Percentiles rank a stretch among this genome's conserved stretches.
These are phyloP conservation scores for Ogataea nakhonphanomensis DNA, from an alignment of 805 yeast genomes.

Conservation along the genomic window DNA sequence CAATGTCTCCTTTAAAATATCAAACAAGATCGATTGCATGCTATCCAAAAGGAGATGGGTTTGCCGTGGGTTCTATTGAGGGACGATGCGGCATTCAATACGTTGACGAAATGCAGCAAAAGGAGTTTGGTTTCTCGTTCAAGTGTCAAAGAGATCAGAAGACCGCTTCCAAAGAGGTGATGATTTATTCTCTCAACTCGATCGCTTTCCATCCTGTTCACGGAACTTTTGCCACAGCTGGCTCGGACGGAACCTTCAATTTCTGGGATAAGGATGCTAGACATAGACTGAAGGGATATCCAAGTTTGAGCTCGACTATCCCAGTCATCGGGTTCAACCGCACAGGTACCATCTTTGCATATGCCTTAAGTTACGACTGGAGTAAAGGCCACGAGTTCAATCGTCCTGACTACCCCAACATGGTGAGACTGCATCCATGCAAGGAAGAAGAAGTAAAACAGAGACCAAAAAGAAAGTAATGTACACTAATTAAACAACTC, in stretches of 20 bases:
- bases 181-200: constrained; percentile 75
- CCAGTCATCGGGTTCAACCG: constrained; percentile 79
- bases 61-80: constrained; percentile 88
- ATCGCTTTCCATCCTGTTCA: constrained; percentile 83
- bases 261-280: constrained; percentile 95
- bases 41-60: constrained; percentile 90
- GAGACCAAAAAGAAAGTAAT: constrained; percentile 35
- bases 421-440: constrained; percentile 77
- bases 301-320: constrained; percentile 63
- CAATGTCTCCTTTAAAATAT: constrained; percentile 77
- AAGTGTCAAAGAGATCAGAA: constrained; percentile 85
- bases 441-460: constrained; percentile 82
- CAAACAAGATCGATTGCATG: constrained; percentile 84
- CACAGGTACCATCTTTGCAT: constrained; percentile 81
- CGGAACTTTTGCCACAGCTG: constrained; percentile 92
- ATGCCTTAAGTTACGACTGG: constrained; percentile 95
- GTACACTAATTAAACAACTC: constrained; percentile 5
- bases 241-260: constrained; percentile 89
- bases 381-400: constrained; percentile 81
- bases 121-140: constrained; percentile 76
- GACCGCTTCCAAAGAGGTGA: constrained; percentile 52
- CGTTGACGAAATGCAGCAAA: constrained; percentile 77
- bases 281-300: constrained; percentile 80
- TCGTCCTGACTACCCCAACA: constrained; percentile 69
- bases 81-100: constrained; percentile 95